phyloP scores from a whole-genome alignment of 1,284 basidiomycete species.

The Ganoderma lingzhi region DNA sequence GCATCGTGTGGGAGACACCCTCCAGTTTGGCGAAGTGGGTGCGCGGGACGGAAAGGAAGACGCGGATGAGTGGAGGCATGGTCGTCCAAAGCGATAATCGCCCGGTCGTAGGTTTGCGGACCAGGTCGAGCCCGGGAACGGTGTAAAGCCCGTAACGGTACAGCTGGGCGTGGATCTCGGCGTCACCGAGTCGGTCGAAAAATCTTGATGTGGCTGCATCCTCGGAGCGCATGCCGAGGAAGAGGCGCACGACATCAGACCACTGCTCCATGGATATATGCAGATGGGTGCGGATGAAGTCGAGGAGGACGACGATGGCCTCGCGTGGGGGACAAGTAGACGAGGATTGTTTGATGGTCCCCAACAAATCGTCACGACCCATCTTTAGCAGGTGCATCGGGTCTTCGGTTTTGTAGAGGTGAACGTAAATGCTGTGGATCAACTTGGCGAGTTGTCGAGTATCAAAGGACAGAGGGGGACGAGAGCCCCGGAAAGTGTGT shows the following conservation, averaged over 20 bases:
- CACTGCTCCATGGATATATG: slow-evolving; percentile 38
- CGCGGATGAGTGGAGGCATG: slow-evolving; percentile 37
- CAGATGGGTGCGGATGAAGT: slow-evolving; percentile 44
- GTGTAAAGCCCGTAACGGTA: slow-evolving; percentile 43
- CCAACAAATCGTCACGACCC: slow-evolving; percentile 25
- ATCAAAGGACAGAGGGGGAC: neutral
- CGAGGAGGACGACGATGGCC: slow-evolving; percentile 52
- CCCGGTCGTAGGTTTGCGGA: slow-evolving; percentile 14
- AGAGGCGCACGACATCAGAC: slow-evolving; percentile 40
- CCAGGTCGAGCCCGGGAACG: neutral
- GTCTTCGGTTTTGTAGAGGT: slow-evolving; percentile 55
- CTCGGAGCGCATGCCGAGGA: slow-evolving; percentile 28
- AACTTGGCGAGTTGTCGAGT: slow-evolving; percentile 47
- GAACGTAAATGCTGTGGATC: slow-evolving; percentile 53
- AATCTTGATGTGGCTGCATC: neutral
- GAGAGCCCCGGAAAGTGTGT: slow-evolving; percentile 21
- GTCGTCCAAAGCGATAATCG: slow-evolving; percentile 40
- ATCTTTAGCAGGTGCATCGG: slow-evolving; percentile 1
- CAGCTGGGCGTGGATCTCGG: slow-evolving; percentile 47
- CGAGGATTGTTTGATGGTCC: slow-evolving; percentile 23
- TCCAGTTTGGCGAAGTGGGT: slow-evolving; percentile 36
- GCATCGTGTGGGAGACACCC: slow-evolving; percentile 3
- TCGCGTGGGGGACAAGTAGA: slow-evolving; percentile 38
- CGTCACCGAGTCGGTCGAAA: slow-evolving; percentile 42
- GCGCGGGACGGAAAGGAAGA: slow-evolving; percentile 47